Percentiles rank a stretch among this genome's conserved stretches.
Conservation (phyloP, 164 flowering plant species). For the Umbellularia californica region DNA sequence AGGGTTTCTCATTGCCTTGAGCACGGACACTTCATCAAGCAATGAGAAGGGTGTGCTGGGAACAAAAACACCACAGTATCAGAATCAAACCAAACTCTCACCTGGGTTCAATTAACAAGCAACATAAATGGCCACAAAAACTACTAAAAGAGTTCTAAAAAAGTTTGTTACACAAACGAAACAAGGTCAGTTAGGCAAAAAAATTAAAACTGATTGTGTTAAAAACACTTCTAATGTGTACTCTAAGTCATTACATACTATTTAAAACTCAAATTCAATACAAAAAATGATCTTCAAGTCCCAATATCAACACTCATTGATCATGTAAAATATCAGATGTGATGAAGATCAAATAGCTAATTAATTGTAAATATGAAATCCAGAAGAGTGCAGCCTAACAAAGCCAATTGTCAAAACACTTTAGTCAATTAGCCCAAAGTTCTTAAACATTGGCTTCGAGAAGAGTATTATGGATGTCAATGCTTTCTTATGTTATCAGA, state of each 20-base stretch:
- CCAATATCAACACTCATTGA: neutral
- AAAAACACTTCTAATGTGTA: neutral
- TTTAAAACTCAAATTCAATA: neutral
- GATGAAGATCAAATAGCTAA: neutral
- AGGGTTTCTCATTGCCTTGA: slow-evolving; percentile 21
- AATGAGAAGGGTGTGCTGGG: slow-evolving; percentile 30
- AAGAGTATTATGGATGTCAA: too few relatives aligned
- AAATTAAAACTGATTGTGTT: too few relatives aligned
- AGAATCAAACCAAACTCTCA: neutral
- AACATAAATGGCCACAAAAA: too few relatives aligned
- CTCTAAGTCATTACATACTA: neutral
- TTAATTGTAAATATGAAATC: too few relatives aligned
- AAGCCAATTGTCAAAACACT: neutral
- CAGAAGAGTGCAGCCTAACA: neutral
- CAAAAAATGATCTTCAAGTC: neutral
- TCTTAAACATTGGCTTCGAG: too few relatives aligned
- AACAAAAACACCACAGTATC: slow-evolving; percentile 1
- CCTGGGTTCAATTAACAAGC: neutral
- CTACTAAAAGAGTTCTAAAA: too few relatives aligned
- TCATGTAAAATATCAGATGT: neutral
- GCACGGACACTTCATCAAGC: slow-evolving; percentile 28
- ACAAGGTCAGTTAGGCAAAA: too few relatives aligned
- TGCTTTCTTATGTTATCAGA: too few relatives aligned
- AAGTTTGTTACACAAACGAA: too few relatives aligned
- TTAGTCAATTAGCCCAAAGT: neutral